Evolutionary conservation across 2,329 filamentous ascomycete species (phyloP).

Genomic region (Aspergillus costaricaensis): DNA sequence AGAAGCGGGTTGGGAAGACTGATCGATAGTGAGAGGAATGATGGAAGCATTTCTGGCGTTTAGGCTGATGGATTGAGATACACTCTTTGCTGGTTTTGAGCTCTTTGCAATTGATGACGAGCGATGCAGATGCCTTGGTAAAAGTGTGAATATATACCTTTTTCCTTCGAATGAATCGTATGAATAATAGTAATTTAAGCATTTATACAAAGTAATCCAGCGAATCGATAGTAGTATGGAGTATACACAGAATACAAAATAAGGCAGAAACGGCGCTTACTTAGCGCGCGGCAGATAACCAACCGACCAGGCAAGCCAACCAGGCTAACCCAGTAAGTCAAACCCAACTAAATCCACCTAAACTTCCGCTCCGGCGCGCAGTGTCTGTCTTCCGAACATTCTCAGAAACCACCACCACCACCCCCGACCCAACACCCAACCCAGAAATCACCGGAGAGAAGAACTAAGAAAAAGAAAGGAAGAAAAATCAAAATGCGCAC

Average conservation of each 20-base stretch:
- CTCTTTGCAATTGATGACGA: neutral
- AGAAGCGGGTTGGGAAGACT: constrained; percentile 35
- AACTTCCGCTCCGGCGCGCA: constrained; percentile 13
- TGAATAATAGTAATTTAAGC: neutral
- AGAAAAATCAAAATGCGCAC: constrained; percentile 31
- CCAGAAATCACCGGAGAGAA: constrained; percentile 7
- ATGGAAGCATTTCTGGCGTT: constrained; percentile 29
- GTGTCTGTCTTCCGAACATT: neutral
- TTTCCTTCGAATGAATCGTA: too few species aligned
- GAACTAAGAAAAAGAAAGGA: too few species aligned
- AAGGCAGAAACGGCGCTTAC: neutral
- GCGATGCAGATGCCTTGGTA: neutral
- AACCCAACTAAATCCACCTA: neutral
- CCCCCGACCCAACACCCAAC: constrained; percentile 20
- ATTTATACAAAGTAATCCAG: neutral
- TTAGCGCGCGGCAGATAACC: constrained; percentile 20
- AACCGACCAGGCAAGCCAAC: neutral
- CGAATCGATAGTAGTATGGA: neutral
- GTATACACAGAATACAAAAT: neutral
- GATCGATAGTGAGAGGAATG: too few species aligned
- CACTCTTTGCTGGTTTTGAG: constrained; percentile 9
- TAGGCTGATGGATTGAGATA: constrained; percentile 10
- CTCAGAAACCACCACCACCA: constrained; percentile 11
- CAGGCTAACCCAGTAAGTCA: too few species aligned
- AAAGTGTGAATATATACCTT: neutral